Conservation (phyloP, 2,329 filamentous ascomycete genomes). For the Stachybotrys chartarum region DNA sequence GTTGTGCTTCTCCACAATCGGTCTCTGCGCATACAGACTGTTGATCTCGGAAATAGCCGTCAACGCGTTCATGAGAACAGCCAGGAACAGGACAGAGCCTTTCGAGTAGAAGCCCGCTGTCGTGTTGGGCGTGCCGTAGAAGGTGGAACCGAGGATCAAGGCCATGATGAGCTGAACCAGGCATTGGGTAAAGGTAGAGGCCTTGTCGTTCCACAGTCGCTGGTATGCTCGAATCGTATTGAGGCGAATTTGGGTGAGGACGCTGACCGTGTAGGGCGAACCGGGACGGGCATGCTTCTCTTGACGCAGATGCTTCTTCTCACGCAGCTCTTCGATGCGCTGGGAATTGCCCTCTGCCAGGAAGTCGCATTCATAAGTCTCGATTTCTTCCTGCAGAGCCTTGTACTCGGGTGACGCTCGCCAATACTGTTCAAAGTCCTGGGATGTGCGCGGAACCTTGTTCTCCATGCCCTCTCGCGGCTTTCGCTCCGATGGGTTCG, state of each 20-base stretch:
- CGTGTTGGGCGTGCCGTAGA: conserved; percentile 42
- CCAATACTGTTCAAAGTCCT: conserved; percentile 56
- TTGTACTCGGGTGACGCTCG: conserved; percentile 35
- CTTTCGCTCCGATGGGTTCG: conserved; percentile 54
- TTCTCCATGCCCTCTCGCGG: conserved; percentile 51
- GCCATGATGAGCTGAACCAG: conserved; percentile 46
- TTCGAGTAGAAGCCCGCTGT: conserved; percentile 46
- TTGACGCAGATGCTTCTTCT: conserved; percentile 43
- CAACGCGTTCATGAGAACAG: conserved; percentile 52
- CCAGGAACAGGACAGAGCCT: conserved; percentile 53
- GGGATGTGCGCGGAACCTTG: conserved; percentile 57
- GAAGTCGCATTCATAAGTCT: conserved; percentile 38
- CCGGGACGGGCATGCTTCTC: conserved; percentile 44
- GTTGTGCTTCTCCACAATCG: conserved; percentile 42
- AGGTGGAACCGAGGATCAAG: conserved; percentile 55
- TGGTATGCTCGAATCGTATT: conserved; percentile 45
- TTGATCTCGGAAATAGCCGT: conserved; percentile 49
- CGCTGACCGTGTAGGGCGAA: conserved; percentile 51
- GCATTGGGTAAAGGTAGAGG: conserved; percentile 37
- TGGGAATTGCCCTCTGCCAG: conserved; percentile 25
- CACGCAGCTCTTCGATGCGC: conserved; percentile 31
- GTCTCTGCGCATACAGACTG: conserved; percentile 34
- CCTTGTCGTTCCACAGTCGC: conserved; percentile 43
- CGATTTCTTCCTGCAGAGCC: conserved; percentile 38
- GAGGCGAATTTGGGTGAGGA: conserved; percentile 45